Evolutionary conservation across 352 stramenopile species (phyloP), one percentile per base, ranked within the genome.

Genomic region (Saprolegnia diclina): DNA sequence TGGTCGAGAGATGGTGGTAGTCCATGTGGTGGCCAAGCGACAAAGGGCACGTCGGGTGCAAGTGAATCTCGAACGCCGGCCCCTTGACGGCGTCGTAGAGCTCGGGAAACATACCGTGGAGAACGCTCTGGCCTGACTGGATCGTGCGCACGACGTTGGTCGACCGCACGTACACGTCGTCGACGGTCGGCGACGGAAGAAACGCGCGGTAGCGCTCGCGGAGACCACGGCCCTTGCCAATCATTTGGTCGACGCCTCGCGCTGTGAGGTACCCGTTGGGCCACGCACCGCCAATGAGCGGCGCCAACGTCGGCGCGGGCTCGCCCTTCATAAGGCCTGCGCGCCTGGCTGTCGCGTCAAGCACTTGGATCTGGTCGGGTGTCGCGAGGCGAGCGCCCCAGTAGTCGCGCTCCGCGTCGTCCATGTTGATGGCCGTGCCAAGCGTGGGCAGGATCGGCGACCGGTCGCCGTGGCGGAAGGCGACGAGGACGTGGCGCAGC

Each of bases 401-500:
- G 63, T 89, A 90, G 22, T 76, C 75, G 46, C 76, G 74, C 64
- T 92, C 84, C 35, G 83, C 75, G 0, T 72, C 64, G 35, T 79
- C 86, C 71, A 81, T 80, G 37, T 71, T 52, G 67, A 82, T 78
- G 55, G 86, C 85, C 16, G 73, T 67, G 35, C 82, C 79, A 46
- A 90, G 79, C 26, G 75, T 68, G 29, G 80, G 82, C 42, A 92
- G 76, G 62, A 94, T 79, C 5, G 86, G 86, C 61, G 84, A 81
- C 53, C 86, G 83, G 71, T 94, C 86, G 57, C 86, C 86, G 61
- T 92, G 86, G 63, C 86, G 86, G 63, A 92, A 84, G 72, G 92
- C 88, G 35, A 92, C 73, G 57, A 94, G 73, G 66, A 90, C 86
- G 69, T 94, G 84, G 45, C 76, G 77, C 65, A 92, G 71, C 56